Conservation (phyloP, 768 basidiomycete species). For the Phanerochaete sordida region DNA sequence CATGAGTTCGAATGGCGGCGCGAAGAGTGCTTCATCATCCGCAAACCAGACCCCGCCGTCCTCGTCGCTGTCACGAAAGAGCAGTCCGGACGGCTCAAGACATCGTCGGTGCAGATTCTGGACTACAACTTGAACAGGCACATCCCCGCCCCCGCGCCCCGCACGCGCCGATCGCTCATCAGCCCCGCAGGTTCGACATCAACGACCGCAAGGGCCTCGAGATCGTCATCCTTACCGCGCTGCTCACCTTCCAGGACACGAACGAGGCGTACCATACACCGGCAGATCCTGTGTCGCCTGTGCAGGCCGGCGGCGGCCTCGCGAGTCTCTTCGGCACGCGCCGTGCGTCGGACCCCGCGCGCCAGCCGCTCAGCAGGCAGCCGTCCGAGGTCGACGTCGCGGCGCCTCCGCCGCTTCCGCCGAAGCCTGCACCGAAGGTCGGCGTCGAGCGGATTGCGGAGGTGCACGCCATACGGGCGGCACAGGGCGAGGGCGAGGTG, state of each 20-base stretch:
- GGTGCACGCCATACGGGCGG: conserved; percentile 50
- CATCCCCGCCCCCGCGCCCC: conserved; percentile 8
- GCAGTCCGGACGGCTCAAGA: conserved; percentile 59
- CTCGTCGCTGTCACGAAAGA: conserved; percentile 82
- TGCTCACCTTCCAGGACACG: conserved; percentile 74
- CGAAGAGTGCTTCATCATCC: conserved; percentile 77
- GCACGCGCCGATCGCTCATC: not conserved
- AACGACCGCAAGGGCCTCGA: conserved; percentile 84
- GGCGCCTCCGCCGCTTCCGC: conserved; percentile 29
- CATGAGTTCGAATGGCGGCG: conserved; percentile 86
- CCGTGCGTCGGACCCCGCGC: conserved; percentile 2
- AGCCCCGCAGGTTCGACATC: conserved; percentile 64
- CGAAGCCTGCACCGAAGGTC: conserved; percentile 55
- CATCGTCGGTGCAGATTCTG: conserved; percentile 67
- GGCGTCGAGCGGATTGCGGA: conserved; percentile 71
- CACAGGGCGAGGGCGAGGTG: conserved; percentile 47
- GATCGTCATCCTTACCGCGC: conserved; percentile 71
- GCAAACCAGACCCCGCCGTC: conserved; percentile 86
- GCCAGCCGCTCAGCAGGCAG: not conserved
- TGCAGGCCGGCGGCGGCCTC: not conserved
- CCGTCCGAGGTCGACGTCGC: conserved; percentile 10
- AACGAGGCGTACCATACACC: conserved; percentile 51
- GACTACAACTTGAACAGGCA: conserved; percentile 85
- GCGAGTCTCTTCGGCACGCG: conserved; percentile 6
- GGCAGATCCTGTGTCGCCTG: conserved; percentile 9